Evolutionary conservation across 202 grass and related monocot species (phyloP).

Genomic region (Carex arenaria): DNA sequence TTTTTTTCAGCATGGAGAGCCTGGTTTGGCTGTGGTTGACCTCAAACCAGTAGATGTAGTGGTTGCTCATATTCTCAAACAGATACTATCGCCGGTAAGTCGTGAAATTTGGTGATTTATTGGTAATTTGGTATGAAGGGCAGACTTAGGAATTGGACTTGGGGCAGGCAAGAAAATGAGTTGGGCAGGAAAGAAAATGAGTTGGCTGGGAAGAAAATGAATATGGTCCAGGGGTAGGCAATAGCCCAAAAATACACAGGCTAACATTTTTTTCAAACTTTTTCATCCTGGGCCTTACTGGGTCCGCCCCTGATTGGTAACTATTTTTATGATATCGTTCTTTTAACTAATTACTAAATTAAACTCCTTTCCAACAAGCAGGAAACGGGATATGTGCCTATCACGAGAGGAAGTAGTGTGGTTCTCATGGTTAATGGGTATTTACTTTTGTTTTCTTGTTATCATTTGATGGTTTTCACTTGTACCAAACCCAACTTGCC

Average conservation of each 20-base stretch:
- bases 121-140: too few species aligned
- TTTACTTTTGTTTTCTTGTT: conserved; percentile 22
- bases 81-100: conserved; percentile 76
- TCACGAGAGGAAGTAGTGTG: conserved; percentile 90
- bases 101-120: conserved; percentile 1
- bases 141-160: too few species aligned
- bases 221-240: too few species aligned
- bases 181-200: too few species aligned
- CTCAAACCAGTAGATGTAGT: conserved; percentile 81
- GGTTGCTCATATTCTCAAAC: conserved; percentile 86
- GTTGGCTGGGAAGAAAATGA: too few species aligned
- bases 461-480: not conserved
- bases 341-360: not conserved
- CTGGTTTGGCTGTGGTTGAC: conserved; percentile 92
- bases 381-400: conserved; percentile 97
- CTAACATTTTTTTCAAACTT: too few species aligned
- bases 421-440: conserved; percentile 99
- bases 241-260: too few species aligned
- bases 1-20: conserved; percentile 82
- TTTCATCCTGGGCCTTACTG: too few species aligned
- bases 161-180: too few species aligned
- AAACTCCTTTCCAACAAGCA: conserved; percentile 25
- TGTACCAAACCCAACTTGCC: not conserved
- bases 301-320: not conserved
- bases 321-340: conserved; percentile 5